Evolutionary conservation across 2,329 filamentous ascomycete species (phyloP).

Genomic region (Cercospora brassicicola): DNA sequence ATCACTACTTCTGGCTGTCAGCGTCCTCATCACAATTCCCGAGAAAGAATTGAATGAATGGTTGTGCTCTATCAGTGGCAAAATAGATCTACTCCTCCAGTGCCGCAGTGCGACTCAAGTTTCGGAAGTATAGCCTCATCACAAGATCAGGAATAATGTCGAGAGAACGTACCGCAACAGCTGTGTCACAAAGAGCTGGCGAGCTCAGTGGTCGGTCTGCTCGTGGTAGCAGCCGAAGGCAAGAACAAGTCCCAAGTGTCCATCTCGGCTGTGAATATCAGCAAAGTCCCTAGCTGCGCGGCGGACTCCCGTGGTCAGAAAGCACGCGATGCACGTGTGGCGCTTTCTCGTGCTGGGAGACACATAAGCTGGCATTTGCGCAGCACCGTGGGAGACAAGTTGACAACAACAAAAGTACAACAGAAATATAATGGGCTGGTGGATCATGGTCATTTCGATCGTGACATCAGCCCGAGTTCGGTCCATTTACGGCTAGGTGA

Average conservation of each 20-base stretch:
- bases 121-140: background rate
- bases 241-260: background rate
- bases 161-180: background rate
- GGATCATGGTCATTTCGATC: background rate
- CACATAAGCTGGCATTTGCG: no score
- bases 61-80: background rate
- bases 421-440: background rate
- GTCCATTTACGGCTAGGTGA: background rate
- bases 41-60: background rate
- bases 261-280: background rate
- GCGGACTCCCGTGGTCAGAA: background rate
- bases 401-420: no score
- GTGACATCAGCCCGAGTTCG: background rate
- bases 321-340: no score
- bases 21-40: background rate
- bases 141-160: background rate
- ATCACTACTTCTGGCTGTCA: background rate
- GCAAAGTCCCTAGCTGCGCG: background rate
- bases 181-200: no score
- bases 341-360: no score
- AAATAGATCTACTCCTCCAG: conserved; percentile 1
- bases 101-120: background rate
- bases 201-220: no score
- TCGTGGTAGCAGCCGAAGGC: no score
- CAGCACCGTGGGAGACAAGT: no score